These are phyloP conservation scores for Rhodofomes roseus DNA, from an alignment of 1,284 basidiomycete genomes.

Conservation along the genomic window DNA sequence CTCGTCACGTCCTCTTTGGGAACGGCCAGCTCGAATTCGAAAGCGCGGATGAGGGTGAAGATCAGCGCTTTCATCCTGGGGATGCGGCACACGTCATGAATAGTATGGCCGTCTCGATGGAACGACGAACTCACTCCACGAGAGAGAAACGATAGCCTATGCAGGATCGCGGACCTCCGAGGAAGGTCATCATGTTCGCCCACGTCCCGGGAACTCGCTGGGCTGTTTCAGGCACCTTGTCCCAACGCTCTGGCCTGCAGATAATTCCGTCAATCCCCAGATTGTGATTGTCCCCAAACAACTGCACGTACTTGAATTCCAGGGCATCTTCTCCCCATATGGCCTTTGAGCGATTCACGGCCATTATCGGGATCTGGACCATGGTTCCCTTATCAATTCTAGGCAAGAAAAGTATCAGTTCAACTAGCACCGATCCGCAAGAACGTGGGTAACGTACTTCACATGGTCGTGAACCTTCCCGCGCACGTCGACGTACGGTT, in stretches of 20 bases:
- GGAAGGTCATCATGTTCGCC: conserved; percentile 57
- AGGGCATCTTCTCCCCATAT: conserved; percentile 7
- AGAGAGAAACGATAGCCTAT: conserved; percentile 72
- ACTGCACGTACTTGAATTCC: conserved; percentile 1
- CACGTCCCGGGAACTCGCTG: conserved; percentile 52
- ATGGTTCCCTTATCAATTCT: conserved; percentile 43
- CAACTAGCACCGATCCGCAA: not conserved
- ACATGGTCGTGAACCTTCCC: conserved; percentile 27
- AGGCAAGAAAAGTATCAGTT: not conserved
- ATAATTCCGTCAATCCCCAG: not conserved
- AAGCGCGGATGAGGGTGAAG: conserved; percentile 53
- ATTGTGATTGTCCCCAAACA: not conserved
- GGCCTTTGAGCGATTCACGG: conserved; percentile 8
- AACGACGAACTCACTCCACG: conserved; percentile 43
- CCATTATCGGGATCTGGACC: conserved; percentile 42
- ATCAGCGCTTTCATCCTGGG: conserved; percentile 51
- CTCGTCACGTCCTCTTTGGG: conserved; percentile 26
- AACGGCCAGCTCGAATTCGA: conserved; percentile 53
- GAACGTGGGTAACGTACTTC: conserved; percentile 6
- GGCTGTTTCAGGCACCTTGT: conserved; percentile 40
- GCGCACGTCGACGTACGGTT: conserved; percentile 24
- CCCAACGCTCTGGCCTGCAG: conserved; percentile 57
- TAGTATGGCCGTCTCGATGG: conserved; percentile 48
- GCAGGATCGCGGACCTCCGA: conserved; percentile 57
- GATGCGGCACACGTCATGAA: conserved; percentile 56